Base-by-base conservation (phyloP, 2,329 filamentous ascomycete species). In the Ascochyta clinopodiicola region DNA sequence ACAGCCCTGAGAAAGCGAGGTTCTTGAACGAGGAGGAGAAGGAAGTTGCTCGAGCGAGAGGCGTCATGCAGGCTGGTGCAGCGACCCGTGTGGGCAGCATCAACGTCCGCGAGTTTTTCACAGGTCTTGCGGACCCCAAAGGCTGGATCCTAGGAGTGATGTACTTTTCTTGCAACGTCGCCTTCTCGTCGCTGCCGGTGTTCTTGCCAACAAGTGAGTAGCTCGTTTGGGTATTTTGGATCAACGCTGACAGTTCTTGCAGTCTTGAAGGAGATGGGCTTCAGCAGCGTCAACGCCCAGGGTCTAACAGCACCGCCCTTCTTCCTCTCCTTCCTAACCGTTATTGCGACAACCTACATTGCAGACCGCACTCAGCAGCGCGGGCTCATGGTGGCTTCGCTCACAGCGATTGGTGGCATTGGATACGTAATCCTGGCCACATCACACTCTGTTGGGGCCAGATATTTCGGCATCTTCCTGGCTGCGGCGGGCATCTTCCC, bases 261-360 rank as follows among this genome's bases (percentile, higher is more conserved):
- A 56, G 46, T 79, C 48, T 68, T 80, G 56, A 68, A 71, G 6
- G 74, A 78, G 50, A 89, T 92, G 86, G 88, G 89, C 9, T 91
- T 88, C 74, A 83, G 82, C 0, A 77, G 81, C 13, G 82, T 91
- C 57, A 79, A 86, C 54, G 86, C 89, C 0, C 89, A 92, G 73
- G 89, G 88, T 1, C 81, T 92, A 12, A 88, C 87, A 0, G 88
- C 88, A 0, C 88, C 88, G 1, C 88, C 88, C 0, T 91, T 88
- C 71, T 85, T 91, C 63, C 73, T 89, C 15, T 82, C 87, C 1
- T 90, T 88, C 68, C 63, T 89, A 12, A 74, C 86, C 21, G 88
- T 86, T 39, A 81, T 91, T 56, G 64, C 68, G 9, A 84, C 84
- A 1, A 86, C 86, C 5, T 88, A 80, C 70, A 70, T 90, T 32